Evolutionary conservation across 345 rosid species (phyloP).

Genomic region (Reutealis trisperma): DNA sequence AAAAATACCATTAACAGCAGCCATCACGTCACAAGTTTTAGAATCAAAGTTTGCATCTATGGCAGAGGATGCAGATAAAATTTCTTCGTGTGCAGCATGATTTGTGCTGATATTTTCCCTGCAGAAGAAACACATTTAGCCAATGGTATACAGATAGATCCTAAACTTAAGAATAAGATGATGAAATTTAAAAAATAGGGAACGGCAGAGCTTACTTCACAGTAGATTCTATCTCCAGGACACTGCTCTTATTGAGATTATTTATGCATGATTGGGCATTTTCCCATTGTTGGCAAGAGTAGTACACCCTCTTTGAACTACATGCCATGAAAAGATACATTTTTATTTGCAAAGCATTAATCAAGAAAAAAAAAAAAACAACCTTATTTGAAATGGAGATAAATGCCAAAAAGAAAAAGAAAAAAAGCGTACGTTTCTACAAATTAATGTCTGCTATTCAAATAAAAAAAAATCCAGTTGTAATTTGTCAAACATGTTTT

Average conservation of each 20-base stretch:
- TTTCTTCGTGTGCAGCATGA: conserved; percentile 40
- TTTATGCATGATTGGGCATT: conserved; percentile 39
- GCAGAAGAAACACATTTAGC: conserved; percentile 13
- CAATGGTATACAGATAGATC: background rate
- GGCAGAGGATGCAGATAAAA: conserved; percentile 49
- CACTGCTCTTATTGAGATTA: conserved; percentile 32
- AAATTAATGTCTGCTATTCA: too few relatives aligned
- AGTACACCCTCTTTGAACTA: conserved; percentile 54
- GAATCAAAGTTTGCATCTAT: conserved; percentile 45
- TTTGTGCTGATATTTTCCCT: conserved; percentile 50
- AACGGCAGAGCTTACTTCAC: conserved; percentile 33
- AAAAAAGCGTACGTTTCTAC: too few relatives aligned
- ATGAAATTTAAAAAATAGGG: background rate
- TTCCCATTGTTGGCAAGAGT: conserved; percentile 60
- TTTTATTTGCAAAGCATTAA: background rate
- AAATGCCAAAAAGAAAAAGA: too few relatives aligned
- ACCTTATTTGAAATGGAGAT: too few relatives aligned
- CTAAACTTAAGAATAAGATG: background rate
- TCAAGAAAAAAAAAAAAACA: too few relatives aligned
- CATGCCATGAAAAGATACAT: conserved; percentile 22
- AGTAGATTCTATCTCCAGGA: conserved; percentile 37
- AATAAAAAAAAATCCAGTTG: too few relatives aligned
- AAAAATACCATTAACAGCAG: conserved; percentile 56
- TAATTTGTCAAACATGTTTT: too few relatives aligned
- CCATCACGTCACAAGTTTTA: conserved; percentile 40